Evolutionary conservation across 2,329 filamentous ascomycete species (phyloP).

Genomic region (Diaporthe destruens): DNA sequence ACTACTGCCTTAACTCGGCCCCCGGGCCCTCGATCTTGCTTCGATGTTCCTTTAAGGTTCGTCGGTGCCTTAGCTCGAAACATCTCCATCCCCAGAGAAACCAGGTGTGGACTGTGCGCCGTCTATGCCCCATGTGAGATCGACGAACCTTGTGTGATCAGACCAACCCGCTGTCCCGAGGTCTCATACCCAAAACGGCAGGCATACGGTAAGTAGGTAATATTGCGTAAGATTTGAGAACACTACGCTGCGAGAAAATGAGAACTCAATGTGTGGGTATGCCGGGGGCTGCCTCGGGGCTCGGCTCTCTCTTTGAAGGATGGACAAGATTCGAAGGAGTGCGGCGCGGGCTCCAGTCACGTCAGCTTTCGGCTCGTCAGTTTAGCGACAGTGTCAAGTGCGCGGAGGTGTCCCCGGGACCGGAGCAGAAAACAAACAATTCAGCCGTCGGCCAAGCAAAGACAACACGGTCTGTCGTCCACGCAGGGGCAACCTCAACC

Average conservation of each 20-base stretch:
- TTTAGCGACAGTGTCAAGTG: not conserved
- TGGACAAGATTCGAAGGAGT: not conserved
- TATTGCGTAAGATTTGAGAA: not conserved
- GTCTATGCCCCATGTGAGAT: conserved; percentile 31
- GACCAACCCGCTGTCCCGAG: conserved; percentile 15
- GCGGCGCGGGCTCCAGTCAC: not conserved
- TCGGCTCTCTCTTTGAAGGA: conserved; percentile 9
- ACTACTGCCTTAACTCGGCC: not conserved
- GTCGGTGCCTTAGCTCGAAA: conserved; percentile 29
- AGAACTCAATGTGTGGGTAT: not conserved
- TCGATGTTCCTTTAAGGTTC: conserved; percentile 32
- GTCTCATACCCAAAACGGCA: conserved; percentile 3
- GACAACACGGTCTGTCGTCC: not conserved
- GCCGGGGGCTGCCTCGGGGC: not conserved
- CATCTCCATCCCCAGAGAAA: conserved; percentile 24
- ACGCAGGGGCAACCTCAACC: not conserved
- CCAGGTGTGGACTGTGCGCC: conserved; percentile 29
- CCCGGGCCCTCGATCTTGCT: conserved; percentile 7
- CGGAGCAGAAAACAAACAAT: not conserved
- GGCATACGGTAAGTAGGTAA: not conserved
- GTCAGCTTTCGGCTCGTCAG: not conserved
- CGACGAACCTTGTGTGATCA: conserved; percentile 25
- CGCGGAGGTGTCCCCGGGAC: not conserved
- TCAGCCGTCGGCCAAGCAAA: not conserved
- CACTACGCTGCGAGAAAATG: not conserved